phyloP scores from a whole-genome alignment of 192 early-diverging fungal genomes.

The Umbelopsis sp. region DNA sequence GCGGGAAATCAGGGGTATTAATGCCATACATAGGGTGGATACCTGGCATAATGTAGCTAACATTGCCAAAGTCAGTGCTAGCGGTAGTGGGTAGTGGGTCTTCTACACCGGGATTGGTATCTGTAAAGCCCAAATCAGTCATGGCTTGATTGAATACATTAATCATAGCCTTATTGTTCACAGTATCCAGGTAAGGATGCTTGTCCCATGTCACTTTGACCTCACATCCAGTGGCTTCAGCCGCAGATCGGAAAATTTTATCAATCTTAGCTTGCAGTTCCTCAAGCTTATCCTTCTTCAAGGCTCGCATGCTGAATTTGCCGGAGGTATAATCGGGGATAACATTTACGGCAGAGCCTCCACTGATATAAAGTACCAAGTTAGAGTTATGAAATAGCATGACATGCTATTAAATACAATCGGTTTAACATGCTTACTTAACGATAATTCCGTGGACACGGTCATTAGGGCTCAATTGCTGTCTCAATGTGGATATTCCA shows the following conservation, averaged over 20 bases:
- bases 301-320: constrained; percentile 55
- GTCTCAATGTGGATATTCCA: constrained; percentile 58
- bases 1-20: neutral
- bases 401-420: neutral
- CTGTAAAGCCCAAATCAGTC: constrained; percentile 23
- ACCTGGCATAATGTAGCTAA: neutral
- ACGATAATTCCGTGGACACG: constrained; percentile 20
- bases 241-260: constrained; percentile 55
- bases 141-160: constrained; percentile 22
- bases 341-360: constrained; percentile 31
- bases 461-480: constrained; percentile 61
- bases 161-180: constrained; percentile 47
- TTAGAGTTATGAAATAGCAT: neutral
- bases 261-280: constrained; percentile 43
- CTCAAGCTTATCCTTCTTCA: constrained; percentile 41
- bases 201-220: constrained; percentile 48
- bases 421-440: neutral
- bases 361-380: neutral
- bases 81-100: neutral
- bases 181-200: constrained; percentile 52
- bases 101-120: constrained; percentile 24
- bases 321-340: constrained; percentile 62
- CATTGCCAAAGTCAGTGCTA: constrained; percentile 14
- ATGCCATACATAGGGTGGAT: constrained; percentile 4
- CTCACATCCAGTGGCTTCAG: constrained; percentile 61